A percentile compares a stretch with the other conserved stretches of the same genome.
Conservation (phyloP, 1,139 yeast genomes). For the Yamadazyma atlantica region DNA sequence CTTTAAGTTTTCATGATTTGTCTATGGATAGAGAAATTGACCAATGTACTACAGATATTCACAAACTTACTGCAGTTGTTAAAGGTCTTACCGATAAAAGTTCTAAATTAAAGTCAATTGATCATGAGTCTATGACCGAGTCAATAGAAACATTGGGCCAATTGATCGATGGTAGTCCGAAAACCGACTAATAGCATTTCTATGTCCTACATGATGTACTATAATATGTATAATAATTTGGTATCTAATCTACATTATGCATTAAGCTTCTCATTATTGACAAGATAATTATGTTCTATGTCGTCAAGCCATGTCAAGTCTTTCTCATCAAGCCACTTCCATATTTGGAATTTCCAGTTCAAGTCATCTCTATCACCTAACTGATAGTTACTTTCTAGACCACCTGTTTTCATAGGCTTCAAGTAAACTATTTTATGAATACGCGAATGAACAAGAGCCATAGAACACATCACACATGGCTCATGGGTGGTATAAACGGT, state of each 20-base stretch:
- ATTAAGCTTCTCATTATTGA: conserved; percentile 3
- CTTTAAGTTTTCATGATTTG: conserved; percentile 11
- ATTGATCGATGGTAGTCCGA: background rate
- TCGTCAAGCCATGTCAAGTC: conserved; percentile 17
- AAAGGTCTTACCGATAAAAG: conserved; percentile 7
- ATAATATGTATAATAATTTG: background rate
- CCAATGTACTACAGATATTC: conserved; percentile 18
- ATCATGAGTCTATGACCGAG: background rate
- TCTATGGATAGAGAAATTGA: conserved; percentile 17
- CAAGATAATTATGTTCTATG: conserved; percentile 6
- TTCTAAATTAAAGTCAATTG: background rate
- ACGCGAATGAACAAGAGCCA: conserved; percentile 95
- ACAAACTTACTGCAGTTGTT: conserved; percentile 7
- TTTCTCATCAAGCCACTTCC: conserved; percentile 55
- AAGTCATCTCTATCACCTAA: conserved; percentile 70
- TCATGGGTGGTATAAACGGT: conserved; percentile 90
- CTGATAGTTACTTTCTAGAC: conserved; percentile 67
- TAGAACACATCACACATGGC: conserved; percentile 95
- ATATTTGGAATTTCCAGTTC: conserved; percentile 80
- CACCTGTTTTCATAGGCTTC: conserved; percentile 37
- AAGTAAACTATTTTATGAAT: conserved; percentile 68
- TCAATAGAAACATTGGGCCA: background rate
- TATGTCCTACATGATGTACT: background rate
- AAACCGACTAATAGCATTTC: background rate
- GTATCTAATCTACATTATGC: conserved; percentile 5